Conservation (phyloP, 176 grass and related monocot genomes). For the Eremochloa ophiuroides region DNA sequence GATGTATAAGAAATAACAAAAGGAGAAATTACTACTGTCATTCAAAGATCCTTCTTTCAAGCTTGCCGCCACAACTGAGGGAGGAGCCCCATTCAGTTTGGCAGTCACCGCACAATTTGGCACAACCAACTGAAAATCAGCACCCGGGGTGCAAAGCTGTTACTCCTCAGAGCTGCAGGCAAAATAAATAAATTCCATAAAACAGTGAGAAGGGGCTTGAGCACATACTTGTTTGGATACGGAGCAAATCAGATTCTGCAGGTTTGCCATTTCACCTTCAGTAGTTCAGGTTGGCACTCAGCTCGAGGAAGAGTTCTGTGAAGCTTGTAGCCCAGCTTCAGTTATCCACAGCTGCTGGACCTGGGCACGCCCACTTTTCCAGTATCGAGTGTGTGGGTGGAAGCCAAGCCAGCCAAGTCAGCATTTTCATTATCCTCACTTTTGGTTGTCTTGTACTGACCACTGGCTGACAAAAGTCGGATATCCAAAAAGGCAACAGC, state of each 20-base stretch:
- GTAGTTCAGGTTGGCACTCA: not conserved
- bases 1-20: not conserved
- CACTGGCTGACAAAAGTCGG: constrained; percentile 5
- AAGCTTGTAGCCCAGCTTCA: not conserved
- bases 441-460: not conserved
- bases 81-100: constrained; percentile 27
- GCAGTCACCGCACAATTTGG: constrained; percentile 25
- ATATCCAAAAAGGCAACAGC: not conserved
- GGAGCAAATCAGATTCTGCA: constrained; percentile 48
- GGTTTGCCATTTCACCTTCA: constrained; percentile 57
- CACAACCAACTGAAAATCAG: constrained; percentile 40
- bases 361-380: constrained; percentile 5
- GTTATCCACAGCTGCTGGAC: constrained; percentile 38
- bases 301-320: not conserved
- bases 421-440: constrained; percentile 43
- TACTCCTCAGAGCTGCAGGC: not conserved
- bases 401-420: constrained; percentile 43
- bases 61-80: constrained; percentile 30
- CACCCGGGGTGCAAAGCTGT: not conserved
- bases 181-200: not conserved
- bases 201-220: not conserved
- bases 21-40: constrained; percentile 44
- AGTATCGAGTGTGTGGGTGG: constrained; percentile 25
- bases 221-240: constrained; percentile 55
- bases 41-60: constrained; percentile 21